These are phyloP conservation scores for Cordyceps militaris DNA, from an alignment of 2,329 filamentous ascomycete genomes.

Conservation along the genomic window DNA sequence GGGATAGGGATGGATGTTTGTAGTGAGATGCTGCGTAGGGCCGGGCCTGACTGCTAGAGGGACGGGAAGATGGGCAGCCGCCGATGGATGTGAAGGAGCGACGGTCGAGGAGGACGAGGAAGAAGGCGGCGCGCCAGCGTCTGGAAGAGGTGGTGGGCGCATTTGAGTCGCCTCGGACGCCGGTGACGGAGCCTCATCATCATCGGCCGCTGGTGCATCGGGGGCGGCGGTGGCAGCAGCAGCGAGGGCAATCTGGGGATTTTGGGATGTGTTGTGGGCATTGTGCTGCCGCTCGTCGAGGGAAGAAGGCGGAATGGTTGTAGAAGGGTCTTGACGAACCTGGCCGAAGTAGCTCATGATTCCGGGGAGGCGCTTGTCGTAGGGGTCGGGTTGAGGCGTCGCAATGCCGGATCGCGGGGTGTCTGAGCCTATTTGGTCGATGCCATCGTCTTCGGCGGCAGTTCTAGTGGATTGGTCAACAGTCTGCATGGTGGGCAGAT, in stretches of 20 bases:
- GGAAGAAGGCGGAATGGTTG: conserved; percentile 32
- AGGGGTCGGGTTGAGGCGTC: conserved; percentile 86
- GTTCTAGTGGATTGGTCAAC: conserved; percentile 51
- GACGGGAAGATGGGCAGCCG: conserved; percentile 26
- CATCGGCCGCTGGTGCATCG: neutral
- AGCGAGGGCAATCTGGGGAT: conserved; percentile 3
- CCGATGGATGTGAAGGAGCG: neutral
- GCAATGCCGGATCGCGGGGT: conserved; percentile 86
- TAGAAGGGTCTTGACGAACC: conserved; percentile 84
- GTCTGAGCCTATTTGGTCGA: conserved; percentile 74
- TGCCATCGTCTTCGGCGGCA: conserved; percentile 60
- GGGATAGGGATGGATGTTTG: conserved; percentile 41
- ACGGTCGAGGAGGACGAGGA: neutral
- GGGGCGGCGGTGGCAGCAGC: neutral
- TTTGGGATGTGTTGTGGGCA: neutral
- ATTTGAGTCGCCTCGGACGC: conserved; percentile 5
- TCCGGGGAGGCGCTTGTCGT: conserved; percentile 90
- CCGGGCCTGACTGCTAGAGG: conserved; percentile 25
- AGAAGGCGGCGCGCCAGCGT: neutral
- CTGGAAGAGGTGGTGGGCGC: neutral
- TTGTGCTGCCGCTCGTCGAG: conserved; percentile 25
- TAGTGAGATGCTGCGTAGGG: conserved; percentile 22
- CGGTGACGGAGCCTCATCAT: neutral
- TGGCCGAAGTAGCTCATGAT: conserved; percentile 98
- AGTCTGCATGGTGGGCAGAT: conserved; percentile 31